Base-by-base conservation (phyloP, 306 rosid species). In the Sphenostylis stenocarpa region DNA sequence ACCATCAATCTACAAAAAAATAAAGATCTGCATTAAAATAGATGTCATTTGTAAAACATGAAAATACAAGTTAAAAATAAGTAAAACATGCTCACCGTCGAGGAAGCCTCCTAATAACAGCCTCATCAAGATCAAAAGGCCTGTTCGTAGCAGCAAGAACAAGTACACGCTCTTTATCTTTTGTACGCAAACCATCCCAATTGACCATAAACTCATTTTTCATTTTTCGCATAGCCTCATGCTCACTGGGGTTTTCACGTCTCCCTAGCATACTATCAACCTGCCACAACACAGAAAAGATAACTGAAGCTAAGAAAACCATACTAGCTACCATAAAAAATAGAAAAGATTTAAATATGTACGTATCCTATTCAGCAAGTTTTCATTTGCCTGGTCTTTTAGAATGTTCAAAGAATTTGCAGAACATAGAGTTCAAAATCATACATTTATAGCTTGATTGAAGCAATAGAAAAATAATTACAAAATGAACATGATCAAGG, bases 191-290 rank as follows among this genome's bases (percentile, higher is more conserved):
- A 82, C 98, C 98, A 82, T 95, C 98, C 98, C 98, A 95, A 78
- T 95, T 95, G 41, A 95, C 97, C 98, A 95, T 95, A 84, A 95
- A 95, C 80, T 95, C 98, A 77, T 95, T 95, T 85, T 95, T 95
- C 97, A 95, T 95, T 88, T 95, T 95, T 45, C 97, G 96, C 98
- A 95, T 95, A 38, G 97, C 98, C 76, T 95, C 98, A 6, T 95
- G 98, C 86, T 95, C 98, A 77, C 97, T 88, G 19, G 97, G 98
- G 72, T 85, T 95, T 89, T 92, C 98, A 43, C 98, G 96, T 81
- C 96, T 92, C 72, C 98, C 98, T 72, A 95, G 77, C 98, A 95
- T 95, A 81, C 98, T 92, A 84, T 95, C 98, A 57, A 95, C 97
- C 98, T 95, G 72, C 75, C 85, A 75, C 28, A 45, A 29, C 12